Evolutionary conservation across 345 rosid species (phyloP).

Genomic region (Syzygium jambos): DNA sequence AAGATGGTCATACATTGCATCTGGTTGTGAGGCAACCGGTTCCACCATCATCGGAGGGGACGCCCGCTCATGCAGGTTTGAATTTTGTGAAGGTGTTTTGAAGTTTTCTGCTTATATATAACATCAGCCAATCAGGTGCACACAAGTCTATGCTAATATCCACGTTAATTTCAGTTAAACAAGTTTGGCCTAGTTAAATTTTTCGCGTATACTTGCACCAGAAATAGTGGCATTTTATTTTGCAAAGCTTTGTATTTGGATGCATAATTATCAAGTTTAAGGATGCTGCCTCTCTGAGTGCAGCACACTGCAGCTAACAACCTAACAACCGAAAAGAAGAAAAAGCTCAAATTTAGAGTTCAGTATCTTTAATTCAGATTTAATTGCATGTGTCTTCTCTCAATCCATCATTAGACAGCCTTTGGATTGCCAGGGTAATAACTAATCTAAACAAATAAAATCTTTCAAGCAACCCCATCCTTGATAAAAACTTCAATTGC

Average conservation of each 20-base stretch:
- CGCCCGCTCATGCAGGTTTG: constrained; percentile 39
- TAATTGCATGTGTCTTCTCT: not conserved
- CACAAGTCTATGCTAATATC: not conserved
- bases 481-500: not conserved
- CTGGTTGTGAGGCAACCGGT: constrained; percentile 70
- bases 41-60: constrained; percentile 36
- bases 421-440: not conserved
- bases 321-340: not conserved
- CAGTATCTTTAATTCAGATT: not conserved
- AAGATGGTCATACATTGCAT: constrained; percentile 84
- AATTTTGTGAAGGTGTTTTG: not conserved
- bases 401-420: not conserved
- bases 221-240: not conserved
- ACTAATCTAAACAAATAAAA: not conserved
- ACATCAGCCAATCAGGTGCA: not conserved
- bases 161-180: not conserved
- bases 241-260: not conserved
- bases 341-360: not conserved
- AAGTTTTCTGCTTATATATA: not conserved
- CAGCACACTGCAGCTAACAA: not conserved
- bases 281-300: not conserved
- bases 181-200: not conserved
- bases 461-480: not conserved
- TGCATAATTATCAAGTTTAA: not conserved
- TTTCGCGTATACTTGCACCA: not conserved